Base-by-base conservation (phyloP, 108 stramenopile species). In the Epipyxis sp. region DNA sequence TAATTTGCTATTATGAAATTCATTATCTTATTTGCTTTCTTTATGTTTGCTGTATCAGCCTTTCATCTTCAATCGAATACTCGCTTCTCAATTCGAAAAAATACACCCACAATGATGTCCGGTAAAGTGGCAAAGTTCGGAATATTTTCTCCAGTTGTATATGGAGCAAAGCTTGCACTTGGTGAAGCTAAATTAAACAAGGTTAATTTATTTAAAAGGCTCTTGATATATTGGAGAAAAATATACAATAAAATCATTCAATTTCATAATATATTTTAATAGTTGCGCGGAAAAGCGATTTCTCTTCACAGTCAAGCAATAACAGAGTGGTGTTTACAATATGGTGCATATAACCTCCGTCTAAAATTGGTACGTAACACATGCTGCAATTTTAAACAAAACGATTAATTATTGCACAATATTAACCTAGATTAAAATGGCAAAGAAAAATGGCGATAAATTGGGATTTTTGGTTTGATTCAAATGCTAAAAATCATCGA, bases 61-160 rank as follows among this genome's bases (percentile, higher is more conserved):
- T n/a, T n/a, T n/a, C n/a, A n/a, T n/a, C n/a, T n/a, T n/a, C n/a
- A n/a, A n/a, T n/a, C n/a, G n/a, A n/a, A n/a, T n/a, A n/a, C n/a
- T n/a, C n/a, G n/a, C n/a, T n/a, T n/a, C n/a, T n/a, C n/a, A n/a
- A n/a, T n/a, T n/a, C n/a, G n/a, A n/a, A n/a, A n/a, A n/a, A n/a
- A n/a, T n/a, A n/a, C n/a, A n/a, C n/a, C n/a, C n/a, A n/a, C n/a
- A n/a, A n/a, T n/a, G n/a, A 50, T 50, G 46, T 6, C 13, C 6
- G 46, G 46, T 20, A 50, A 50, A 6, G 20, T 20, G 81, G 91
- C 95, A 59, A 98, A 96, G 83, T 98, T 98, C 81, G 97, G 97
- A 44, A 74, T 96, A 34, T 98, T 96, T 86, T 94, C 94, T 42
- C 95, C 95, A 37, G 97, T 94, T n/a, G 97, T 96, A 1, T 92